phyloP scores from a whole-genome alignment of 2,329 filamentous ascomycete genomes.

The Metarhizium humberi region DNA sequence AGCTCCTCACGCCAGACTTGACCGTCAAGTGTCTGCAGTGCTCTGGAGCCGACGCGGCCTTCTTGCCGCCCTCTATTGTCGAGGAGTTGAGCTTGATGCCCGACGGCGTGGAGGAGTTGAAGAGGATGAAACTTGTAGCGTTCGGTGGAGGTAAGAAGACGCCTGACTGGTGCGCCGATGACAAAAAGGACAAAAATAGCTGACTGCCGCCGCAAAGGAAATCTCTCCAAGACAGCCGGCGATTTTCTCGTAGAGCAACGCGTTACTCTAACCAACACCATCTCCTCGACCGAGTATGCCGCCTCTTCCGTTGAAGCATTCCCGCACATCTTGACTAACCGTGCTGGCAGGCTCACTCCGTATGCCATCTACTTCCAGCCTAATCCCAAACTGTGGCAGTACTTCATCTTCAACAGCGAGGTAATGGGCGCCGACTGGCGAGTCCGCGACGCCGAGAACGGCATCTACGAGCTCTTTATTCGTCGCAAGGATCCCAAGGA shows the following conservation, averaged over 20 bases:
- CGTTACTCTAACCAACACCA: slow-evolving; percentile 24
- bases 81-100: slow-evolving; percentile 30
- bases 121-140: slow-evolving; percentile 21
- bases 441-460: slow-evolving; percentile 2
- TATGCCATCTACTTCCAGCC: slow-evolving; percentile 24
- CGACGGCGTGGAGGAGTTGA: slow-evolving; percentile 19
- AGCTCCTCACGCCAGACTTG: slow-evolving; percentile 24
- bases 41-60: slow-evolving; percentile 15
- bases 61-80: slow-evolving; percentile 30
- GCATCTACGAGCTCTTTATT: slow-evolving; percentile 23
- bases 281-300: slow-evolving; percentile 33
- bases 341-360: slow-evolving; percentile 19
- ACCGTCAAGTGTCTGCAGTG: slow-evolving; percentile 21
- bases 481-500: slow-evolving; percentile 25
- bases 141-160: slow-evolving; percentile 28
- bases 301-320: background rate
- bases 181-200: background rate
- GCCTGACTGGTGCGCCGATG: background rate
- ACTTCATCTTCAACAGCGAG: slow-evolving; percentile 31
- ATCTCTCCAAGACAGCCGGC: slow-evolving; percentile 26
- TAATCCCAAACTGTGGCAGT: slow-evolving; percentile 29
- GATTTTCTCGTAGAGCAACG: slow-evolving; percentile 26
- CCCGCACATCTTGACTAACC: background rate
- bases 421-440: slow-evolving; percentile 33
- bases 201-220: slow-evolving; percentile 16